Evolutionary conservation across 2,329 filamentous ascomycete genomes (phyloP).

Genomic region (Talaromyces sp.): DNA sequence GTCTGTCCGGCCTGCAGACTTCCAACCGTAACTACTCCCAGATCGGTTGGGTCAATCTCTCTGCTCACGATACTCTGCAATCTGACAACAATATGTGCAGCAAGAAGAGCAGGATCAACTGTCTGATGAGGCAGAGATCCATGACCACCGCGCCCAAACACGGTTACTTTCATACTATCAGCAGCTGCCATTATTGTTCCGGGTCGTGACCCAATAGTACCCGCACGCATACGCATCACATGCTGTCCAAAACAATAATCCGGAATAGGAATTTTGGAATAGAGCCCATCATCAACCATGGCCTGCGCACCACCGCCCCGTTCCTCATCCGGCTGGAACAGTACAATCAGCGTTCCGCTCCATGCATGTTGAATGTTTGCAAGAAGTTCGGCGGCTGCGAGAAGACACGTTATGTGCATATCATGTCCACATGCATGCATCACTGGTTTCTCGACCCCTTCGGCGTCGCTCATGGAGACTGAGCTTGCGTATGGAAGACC

Average conservation of each 20-base stretch:
- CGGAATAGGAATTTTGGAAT: constrained; percentile 50
- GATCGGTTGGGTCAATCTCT: constrained; percentile 52
- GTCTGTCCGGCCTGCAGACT: constrained; percentile 57
- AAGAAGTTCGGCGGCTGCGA: constrained; percentile 54
- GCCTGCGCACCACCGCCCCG: constrained; percentile 59
- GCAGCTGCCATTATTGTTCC: constrained; percentile 45
- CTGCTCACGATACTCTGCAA: constrained; percentile 59
- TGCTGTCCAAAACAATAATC: constrained; percentile 58
- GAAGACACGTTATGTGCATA: constrained; percentile 57
- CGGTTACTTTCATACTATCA: constrained; percentile 50
- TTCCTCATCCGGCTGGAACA: constrained; percentile 69
- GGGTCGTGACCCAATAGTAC: constrained; percentile 36
- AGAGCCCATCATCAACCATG: constrained; percentile 61
- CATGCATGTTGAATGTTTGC: constrained; percentile 47
- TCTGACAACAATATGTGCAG: constrained; percentile 53
- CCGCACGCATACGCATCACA: constrained; percentile 48
- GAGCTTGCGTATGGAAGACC: constrained; percentile 48
- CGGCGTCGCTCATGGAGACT: constrained; percentile 45
- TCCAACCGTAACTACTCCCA: constrained; percentile 58
- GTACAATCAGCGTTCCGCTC: constrained; percentile 60
- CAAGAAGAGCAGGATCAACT: constrained; percentile 59
- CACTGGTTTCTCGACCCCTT: constrained; percentile 52
- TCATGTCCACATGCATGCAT: constrained; percentile 64
- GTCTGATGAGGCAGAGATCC: constrained; percentile 55
- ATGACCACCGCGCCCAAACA: constrained; percentile 59